A percentile compares a stretch with the other conserved stretches of the same genome.
These are phyloP conservation scores for Arabidopsis arenosa DNA, from an alignment of 345 rosid species.

Conservation along the genomic window DNA sequence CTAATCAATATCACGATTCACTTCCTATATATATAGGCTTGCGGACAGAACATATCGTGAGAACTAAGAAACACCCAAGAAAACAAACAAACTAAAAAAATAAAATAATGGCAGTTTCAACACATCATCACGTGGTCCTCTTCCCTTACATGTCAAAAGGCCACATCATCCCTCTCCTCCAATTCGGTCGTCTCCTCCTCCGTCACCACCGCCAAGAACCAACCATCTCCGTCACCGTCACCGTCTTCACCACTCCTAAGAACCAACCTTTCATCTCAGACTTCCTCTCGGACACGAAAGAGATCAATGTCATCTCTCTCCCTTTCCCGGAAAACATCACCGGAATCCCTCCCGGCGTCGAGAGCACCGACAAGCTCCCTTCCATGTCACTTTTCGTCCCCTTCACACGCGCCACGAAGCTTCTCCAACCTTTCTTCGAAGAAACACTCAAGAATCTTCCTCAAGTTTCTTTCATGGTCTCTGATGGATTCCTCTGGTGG, in stretches of 20 bases:
- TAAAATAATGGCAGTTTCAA: constrained; percentile 14
- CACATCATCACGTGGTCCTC: constrained; percentile 55
- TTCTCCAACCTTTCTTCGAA: constrained; percentile 65
- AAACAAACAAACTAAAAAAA: neutral
- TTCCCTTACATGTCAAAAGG: constrained; percentile 91
- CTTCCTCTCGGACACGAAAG: constrained; percentile 48
- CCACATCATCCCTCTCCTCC: constrained; percentile 80
- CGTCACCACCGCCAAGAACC: constrained; percentile 35
- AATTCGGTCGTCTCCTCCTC: constrained; percentile 67
- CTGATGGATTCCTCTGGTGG: constrained; percentile 89
- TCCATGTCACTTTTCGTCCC: constrained; percentile 57
- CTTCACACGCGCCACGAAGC: constrained; percentile 62
- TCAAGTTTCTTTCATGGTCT: constrained; percentile 58
- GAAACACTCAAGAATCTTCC: constrained; percentile 49
- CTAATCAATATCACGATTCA: neutral
- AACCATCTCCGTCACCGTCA: constrained; percentile 44
- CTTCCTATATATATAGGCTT: constrained; percentile 15
- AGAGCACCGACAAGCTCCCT: constrained; percentile 77
- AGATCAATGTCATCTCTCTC: constrained; percentile 52
- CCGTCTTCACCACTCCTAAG: constrained; percentile 73
- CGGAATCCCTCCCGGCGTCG: constrained; percentile 57
- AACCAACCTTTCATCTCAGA: constrained; percentile 61
- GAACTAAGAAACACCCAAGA: neutral
- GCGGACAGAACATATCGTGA: neutral
- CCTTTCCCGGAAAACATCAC: constrained; percentile 59